Base-by-base conservation (phyloP, 2,329 filamentous ascomycete genomes). In the Seiridium unicorne region DNA sequence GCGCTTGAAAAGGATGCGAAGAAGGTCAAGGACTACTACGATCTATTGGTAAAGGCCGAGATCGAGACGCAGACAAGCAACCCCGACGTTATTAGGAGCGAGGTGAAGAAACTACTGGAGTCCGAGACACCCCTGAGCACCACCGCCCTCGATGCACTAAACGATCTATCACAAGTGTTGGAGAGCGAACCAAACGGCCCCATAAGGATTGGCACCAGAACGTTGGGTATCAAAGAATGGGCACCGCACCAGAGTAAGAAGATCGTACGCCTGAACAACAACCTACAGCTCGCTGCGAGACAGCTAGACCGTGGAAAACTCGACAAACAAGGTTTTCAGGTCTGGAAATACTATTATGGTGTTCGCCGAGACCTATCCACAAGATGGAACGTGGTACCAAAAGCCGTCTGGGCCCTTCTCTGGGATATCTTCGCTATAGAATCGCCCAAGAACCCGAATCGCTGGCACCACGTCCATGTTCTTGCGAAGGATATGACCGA, bases 401-500 rank as follows among this genome's bases (percentile, higher is more conserved):
- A 78, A 8, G 79, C 83, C 13, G 80, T 85, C 4, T 89, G 89
- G 85, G 75, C 83, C n/a, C 70, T 86, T 2, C 72, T 94, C 7
- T 94, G 90, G 89, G 76, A 81, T 36, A 73, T 84, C 2, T 76
- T 89, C 48, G 84, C 86, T 49, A 76, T 82, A 6, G 78, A 84
- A 47, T 70, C 74, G 8, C 63, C 77, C 40, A 74, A 77, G 51
- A 82, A 85, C 69, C 72, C 81, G 49, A 78, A 85, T 63, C 83
- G 86, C 36, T 81, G 89, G 70, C 74, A 80, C 5, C 88, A 89
- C 68, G 73, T 91, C 36, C 84, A 84, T 61, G 75, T 79, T 38
- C 78, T 94, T 3, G 81, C 85, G 4, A 81, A 86, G 66, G 90
- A 93, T 68, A 89, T 92, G 79, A 78, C 80, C 59, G 79, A 82